Evolutionary conservation across 2,329 filamentous ascomycete genomes (phyloP).

Genomic region (Exophiala spinifera): DNA sequence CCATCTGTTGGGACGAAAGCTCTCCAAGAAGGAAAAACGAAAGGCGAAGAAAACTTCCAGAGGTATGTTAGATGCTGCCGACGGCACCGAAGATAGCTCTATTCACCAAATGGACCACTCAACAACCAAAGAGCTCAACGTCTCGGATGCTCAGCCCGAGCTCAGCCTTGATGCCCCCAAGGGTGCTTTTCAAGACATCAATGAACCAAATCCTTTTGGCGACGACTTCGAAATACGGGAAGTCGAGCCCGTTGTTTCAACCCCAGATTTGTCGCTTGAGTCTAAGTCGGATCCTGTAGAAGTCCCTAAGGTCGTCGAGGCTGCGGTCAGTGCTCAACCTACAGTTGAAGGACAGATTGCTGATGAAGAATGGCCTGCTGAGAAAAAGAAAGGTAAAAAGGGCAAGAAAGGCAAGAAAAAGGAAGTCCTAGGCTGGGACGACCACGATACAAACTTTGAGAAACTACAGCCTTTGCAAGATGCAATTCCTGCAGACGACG

Average conservation of each 20-base stretch:
- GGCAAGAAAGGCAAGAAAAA: conserved; percentile 23
- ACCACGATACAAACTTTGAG: background rate
- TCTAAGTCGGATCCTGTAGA: background rate
- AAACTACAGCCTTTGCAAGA: background rate
- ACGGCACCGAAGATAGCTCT: background rate
- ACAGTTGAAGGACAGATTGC: background rate
- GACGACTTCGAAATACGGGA: conserved; percentile 18
- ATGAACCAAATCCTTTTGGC: conserved; percentile 18
- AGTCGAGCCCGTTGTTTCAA: background rate
- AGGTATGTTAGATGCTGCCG: background rate
- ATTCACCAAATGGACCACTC: background rate
- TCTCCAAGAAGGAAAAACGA: conserved; percentile 24
- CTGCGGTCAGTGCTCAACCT: background rate
- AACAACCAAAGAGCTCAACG: background rate
- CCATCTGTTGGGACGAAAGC: conserved; percentile 4
- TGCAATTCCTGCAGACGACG: background rate
- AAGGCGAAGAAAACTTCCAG: conserved; percentile 20
- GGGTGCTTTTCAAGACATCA: background rate
- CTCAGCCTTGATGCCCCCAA: background rate
- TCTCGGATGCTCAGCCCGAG: background rate
- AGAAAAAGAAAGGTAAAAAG: conserved; percentile 21
- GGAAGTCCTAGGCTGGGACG: conserved; percentile 1
- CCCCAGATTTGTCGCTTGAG: background rate
- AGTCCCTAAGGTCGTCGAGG: background rate
- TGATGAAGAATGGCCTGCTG: conserved; percentile 8